A percentile compares a stretch with the other conserved stretches of the same genome.
phyloP scores from a whole-genome alignment of 768 basidiomycete species.

The Leccinum disarticulatum region DNA sequence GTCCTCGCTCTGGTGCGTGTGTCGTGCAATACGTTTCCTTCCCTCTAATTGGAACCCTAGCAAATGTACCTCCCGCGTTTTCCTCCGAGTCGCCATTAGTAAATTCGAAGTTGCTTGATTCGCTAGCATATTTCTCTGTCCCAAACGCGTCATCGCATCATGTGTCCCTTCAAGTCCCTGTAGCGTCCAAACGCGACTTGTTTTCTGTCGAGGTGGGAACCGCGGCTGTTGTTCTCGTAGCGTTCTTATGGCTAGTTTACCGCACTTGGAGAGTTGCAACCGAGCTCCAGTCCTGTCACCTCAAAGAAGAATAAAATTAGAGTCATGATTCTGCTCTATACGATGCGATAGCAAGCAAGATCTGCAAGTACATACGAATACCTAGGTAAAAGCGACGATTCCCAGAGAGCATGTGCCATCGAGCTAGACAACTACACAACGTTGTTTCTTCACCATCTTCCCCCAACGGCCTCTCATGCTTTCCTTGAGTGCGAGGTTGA shows the following conservation, averaged over 20 bases:
- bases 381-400: constrained; percentile 15
- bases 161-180: constrained; percentile 29
- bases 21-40: neutral
- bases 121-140: constrained; percentile 18
- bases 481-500: constrained; percentile 84
- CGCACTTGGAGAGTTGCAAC: constrained; percentile 27
- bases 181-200: constrained; percentile 34
- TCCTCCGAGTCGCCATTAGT: constrained; percentile 20
- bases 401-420: constrained; percentile 7
- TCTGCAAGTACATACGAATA: constrained; percentile 32
- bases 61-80: neutral
- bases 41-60: constrained; percentile 12
- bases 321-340: constrained; percentile 5
- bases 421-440: constrained; percentile 60
- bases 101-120: constrained; percentile 25
- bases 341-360: constrained; percentile 26
- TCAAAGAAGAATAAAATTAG: constrained; percentile 26
- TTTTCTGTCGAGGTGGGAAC: constrained; percentile 39
- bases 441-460: constrained; percentile 64
- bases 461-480: constrained; percentile 82
- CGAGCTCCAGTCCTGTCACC: constrained; percentile 17
- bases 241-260: constrained; percentile 36
- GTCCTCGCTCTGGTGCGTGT: constrained; percentile 26
- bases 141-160: constrained; percentile 8
- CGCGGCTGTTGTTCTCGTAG: constrained; percentile 26